Percentiles rank a stretch among this genome's conserved stretches.
Evolutionary conservation across 2,329 filamentous ascomycete species (phyloP).

Genomic region (Cytospora piceae): DNA sequence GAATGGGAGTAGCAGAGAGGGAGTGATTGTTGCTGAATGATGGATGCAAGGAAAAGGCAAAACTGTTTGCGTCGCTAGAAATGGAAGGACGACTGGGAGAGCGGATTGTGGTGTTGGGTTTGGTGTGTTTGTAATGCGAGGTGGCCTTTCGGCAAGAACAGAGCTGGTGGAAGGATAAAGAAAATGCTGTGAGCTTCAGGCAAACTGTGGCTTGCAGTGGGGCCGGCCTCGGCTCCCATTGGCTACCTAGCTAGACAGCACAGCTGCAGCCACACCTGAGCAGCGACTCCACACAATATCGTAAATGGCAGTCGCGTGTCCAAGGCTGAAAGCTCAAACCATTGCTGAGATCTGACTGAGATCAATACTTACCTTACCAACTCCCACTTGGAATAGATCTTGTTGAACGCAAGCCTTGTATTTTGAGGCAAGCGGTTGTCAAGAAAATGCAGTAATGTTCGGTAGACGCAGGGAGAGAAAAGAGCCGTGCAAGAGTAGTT

Average conservation of each 20-base stretch:
- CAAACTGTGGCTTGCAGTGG: conserved; percentile 12
- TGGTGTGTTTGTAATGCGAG: conserved; percentile 19
- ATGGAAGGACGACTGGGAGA: background rate
- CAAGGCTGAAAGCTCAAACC: background rate
- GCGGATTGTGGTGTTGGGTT: background rate
- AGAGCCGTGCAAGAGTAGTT: background rate
- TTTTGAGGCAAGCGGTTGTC: background rate
- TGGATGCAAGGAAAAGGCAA: conserved; percentile 8
- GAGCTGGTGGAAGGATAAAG: conserved; percentile 22
- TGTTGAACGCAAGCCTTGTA: background rate
- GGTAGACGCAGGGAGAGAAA: background rate
- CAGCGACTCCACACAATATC: background rate
- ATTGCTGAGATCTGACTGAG: background rate
- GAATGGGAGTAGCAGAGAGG: background rate
- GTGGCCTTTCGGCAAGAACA: conserved; percentile 25
- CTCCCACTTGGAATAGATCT: background rate
- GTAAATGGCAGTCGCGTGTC: background rate
- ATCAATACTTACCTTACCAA: background rate
- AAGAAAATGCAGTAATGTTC: background rate
- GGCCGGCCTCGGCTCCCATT: conserved; percentile 3
- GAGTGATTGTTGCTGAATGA: background rate
- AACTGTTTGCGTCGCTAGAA: conserved; percentile 23
- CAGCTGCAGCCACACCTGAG: conserved; percentile 3
- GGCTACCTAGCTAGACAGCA: conserved; percentile 7
- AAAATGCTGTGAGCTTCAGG: conserved; percentile 24